These are phyloP conservation scores for Pistacia atlantica DNA, from an alignment of 345 rosid genomes.

Conservation along the genomic window DNA sequence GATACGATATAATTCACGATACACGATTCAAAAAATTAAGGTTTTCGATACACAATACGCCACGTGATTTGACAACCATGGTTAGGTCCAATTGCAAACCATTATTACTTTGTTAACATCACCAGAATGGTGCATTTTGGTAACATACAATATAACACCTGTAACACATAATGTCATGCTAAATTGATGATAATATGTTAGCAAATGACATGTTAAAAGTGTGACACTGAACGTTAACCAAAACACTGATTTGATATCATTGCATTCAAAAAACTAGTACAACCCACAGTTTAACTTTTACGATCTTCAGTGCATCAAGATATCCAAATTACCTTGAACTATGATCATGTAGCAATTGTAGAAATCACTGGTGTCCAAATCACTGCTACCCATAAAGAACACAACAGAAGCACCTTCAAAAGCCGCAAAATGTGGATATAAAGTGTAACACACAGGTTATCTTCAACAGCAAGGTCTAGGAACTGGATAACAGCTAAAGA, in stretches of 20 bases:
- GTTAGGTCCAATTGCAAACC: neutral
- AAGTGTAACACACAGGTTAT: neutral
- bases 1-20: too few species aligned
- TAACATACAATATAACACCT: too few species aligned
- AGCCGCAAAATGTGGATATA: conserved; percentile 47
- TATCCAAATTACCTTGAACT: conserved; percentile 66
- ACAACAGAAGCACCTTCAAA: conserved; percentile 70
- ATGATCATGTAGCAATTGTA: conserved; percentile 62
- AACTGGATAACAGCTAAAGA: neutral
- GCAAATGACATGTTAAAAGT: too few species aligned
- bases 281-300: neutral
- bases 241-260: too few species aligned
- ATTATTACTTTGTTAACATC: neutral
- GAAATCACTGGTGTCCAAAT: conserved; percentile 48
- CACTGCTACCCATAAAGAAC: conserved; percentile 63
- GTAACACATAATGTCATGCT: too few species aligned
- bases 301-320: neutral
- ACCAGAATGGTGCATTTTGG: too few species aligned
- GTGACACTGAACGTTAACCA: too few species aligned
- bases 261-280: too few species aligned
- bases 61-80: too few species aligned
- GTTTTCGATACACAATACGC: too few species aligned
- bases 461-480: neutral
- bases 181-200: too few species aligned
- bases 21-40: too few species aligned